Conservation (phyloP, 805 yeast genomes). For the Metschnikowia sp. region DNA sequence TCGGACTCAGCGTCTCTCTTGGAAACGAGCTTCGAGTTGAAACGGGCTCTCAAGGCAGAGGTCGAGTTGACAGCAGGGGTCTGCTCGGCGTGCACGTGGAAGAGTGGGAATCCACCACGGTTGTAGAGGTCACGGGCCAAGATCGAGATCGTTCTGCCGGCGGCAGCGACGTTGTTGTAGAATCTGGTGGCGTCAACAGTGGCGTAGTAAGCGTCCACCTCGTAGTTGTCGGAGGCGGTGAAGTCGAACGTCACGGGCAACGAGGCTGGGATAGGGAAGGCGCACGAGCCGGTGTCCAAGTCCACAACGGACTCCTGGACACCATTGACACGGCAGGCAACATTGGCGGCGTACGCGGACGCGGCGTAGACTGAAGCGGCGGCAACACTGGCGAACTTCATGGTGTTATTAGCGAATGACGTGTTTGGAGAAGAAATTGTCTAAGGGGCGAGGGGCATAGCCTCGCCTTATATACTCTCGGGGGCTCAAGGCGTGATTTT, state of each 20-base stretch:
- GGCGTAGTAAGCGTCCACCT: slow-evolving; percentile 35
- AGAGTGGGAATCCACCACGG: slow-evolving; percentile 21
- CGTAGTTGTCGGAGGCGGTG: slow-evolving; percentile 28
- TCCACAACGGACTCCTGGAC: slow-evolving; percentile 32
- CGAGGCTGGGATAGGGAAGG: slow-evolving; percentile 31
- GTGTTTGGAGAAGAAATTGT: not conserved
- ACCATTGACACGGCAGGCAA: slow-evolving; percentile 38
- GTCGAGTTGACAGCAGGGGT: slow-evolving; percentile 37
- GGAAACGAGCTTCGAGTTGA: slow-evolving; percentile 22
- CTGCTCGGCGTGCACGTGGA: slow-evolving; percentile 27
- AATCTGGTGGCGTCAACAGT: slow-evolving; percentile 21
- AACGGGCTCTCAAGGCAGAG: slow-evolving; percentile 39
- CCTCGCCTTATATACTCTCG: not conserved
- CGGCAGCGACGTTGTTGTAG: slow-evolving; percentile 31
- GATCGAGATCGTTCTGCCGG: slow-evolving; percentile 29
- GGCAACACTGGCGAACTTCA: slow-evolving; percentile 21
- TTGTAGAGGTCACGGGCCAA: slow-evolving; percentile 32
- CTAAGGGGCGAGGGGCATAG: not conserved
- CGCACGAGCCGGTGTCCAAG: slow-evolving; percentile 39
- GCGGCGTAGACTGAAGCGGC: slow-evolving; percentile 21
- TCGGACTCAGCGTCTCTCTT: slow-evolving; percentile 31
- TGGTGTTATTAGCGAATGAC: slow-evolving; percentile 13
- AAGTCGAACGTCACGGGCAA: slow-evolving; percentile 28
- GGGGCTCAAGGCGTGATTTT: not conserved
- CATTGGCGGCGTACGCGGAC: slow-evolving; percentile 28